These are phyloP conservation scores for Yarrowia galli DNA, from an alignment of 1,139 yeast species.

Conservation along the genomic window DNA sequence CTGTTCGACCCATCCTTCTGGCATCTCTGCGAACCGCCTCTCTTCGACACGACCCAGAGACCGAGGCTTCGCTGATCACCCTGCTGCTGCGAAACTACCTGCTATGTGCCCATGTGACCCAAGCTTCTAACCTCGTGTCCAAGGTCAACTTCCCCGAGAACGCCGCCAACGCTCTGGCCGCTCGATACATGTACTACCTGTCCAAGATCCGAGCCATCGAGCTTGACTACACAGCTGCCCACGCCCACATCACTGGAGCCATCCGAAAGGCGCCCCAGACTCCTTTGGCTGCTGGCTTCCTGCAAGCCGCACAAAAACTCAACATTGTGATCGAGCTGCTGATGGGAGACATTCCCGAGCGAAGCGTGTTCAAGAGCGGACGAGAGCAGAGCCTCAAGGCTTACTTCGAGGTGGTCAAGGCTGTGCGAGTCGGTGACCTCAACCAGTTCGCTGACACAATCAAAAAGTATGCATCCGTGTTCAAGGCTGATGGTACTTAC, in stretches of 20 bases:
- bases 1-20: conserved; percentile 73
- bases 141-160: conserved; percentile 86
- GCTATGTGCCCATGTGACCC: conserved; percentile 78
- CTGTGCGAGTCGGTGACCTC: conserved; percentile 92
- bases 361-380: conserved; percentile 73
- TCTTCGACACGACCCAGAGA: conserved; percentile 89
- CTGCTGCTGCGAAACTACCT: conserved; percentile 82
- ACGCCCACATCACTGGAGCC: conserved; percentile 89
- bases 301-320: conserved; percentile 89
- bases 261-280: conserved; percentile 98
- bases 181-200: conserved; percentile 88
- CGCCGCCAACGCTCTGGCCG: conserved; percentile 87
- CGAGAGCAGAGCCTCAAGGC: conserved; percentile 71
- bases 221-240: conserved; percentile 89
- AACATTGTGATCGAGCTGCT: conserved; percentile 87
- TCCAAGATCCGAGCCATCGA: conserved; percentile 92
- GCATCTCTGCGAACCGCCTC: conserved; percentile 85
- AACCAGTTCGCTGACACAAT: conserved; percentile 80
- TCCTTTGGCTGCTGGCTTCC: conserved; percentile 79
- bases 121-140: conserved; percentile 88
- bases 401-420: conserved; percentile 85
- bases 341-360: conserved; percentile 98
- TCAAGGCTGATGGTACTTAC: conserved; percentile 80
- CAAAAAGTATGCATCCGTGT: conserved; percentile 64
- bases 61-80: conserved; percentile 86